Evolutionary conservation across 1,139 yeast species (phyloP), one percentile per base, ranked within the genome.

Genomic region (Yamadazyma atmosphaerica): DNA sequence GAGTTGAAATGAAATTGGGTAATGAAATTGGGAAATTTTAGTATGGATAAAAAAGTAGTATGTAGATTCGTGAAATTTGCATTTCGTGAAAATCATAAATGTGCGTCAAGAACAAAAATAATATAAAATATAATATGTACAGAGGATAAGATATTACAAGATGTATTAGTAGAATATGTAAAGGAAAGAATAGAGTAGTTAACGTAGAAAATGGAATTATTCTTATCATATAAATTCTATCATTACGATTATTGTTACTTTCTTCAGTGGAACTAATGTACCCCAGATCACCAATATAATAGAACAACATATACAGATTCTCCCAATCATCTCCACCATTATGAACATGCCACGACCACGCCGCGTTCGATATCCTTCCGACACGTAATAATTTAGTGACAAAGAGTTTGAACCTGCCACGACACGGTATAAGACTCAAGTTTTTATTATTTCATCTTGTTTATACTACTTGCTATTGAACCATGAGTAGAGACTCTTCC

Each of bases 401-500:
- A 11, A 16, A 10, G 16, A 14, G 31, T 28, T 28, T 28, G 31
- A 28, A 16, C 9, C 31, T 14, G 31, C 21, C 31, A 28, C 31
- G 31, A 15, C 31, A 4, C 6, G 3, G 8, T 14, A 28, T 28
- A 28, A 19, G 9, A 19, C 22, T 9, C 6, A 19, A 19, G 22
- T 19, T 19, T 19, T 19, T n/a, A n/a, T n/a, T n/a, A n/a, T n/a
- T n/a, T n/a, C n/a, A n/a, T n/a, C 14, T 11, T 13, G 14, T 24
- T 24, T 12, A 24, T 14, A 26, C 14, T 15, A n/a, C 9, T 31
- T n/a, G 16, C n/a, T 4, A 19, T 23, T 32, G 6, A n/a, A 37
- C 21, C 17, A 49, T 49, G 54, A 47, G 44, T 35, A 15, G 12
- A 14, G 31, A 28, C 12, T 49, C 51, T 16, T 44, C 46, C 2